A percentile compares a stretch with the other conserved stretches of the same genome.
These are phyloP conservation scores for Hordeum marinum DNA, from an alignment of 176 grass and related monocot species.

Conservation along the genomic window DNA sequence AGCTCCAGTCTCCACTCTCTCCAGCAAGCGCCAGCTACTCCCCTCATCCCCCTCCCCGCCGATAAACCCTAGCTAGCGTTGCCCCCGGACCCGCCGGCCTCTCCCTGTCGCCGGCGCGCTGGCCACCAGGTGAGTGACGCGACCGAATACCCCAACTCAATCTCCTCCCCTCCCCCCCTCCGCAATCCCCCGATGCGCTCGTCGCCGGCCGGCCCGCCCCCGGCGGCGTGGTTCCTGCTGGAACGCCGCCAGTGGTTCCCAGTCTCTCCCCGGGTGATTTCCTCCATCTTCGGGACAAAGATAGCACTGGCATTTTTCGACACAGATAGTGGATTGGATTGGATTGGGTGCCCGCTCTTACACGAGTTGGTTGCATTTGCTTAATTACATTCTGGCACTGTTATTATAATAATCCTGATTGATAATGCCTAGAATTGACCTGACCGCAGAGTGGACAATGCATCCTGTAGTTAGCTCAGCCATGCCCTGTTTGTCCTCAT, in stretches of 20 bases:
- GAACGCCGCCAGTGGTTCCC: neutral
- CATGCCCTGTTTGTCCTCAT: neutral
- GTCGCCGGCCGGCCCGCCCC: too few relatives aligned
- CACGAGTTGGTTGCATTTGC: neutral
- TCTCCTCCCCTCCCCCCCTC: neutral
- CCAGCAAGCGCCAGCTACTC: neutral
- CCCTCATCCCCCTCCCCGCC: neutral
- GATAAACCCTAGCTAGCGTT: neutral
- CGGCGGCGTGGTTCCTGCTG: neutral
- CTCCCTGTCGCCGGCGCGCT: neutral
- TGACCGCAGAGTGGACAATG: neutral
- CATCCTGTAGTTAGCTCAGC: neutral
- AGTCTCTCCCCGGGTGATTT: neutral
- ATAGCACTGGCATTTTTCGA: neutral
- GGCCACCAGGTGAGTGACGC: neutral
- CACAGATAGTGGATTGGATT: neutral
- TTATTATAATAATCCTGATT: neutral
- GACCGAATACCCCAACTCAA: neutral
- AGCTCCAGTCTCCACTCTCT: neutral
- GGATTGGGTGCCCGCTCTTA: neutral
- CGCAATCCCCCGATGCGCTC: neutral
- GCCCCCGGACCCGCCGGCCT: neutral
- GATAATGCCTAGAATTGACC: neutral
- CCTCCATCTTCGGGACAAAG: neutral
- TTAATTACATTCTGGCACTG: neutral